These are phyloP conservation scores for Mangifera indica DNA, from an alignment of 345 rosid species.

Conservation along the genomic window DNA sequence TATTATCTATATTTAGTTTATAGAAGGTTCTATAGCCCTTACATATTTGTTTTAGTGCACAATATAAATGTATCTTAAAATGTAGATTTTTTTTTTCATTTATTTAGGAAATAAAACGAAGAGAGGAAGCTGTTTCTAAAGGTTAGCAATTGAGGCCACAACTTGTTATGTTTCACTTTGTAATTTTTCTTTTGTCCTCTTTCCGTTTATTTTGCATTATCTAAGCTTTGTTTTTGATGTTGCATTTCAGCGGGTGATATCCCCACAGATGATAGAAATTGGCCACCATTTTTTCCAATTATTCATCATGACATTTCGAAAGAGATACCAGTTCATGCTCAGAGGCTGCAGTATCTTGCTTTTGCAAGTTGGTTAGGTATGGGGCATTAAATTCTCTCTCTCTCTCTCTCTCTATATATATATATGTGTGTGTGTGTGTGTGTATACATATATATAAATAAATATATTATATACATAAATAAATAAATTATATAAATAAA, in stretches of 20 bases:
- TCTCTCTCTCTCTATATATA: too few relatives aligned
- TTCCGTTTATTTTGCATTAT: neutral
- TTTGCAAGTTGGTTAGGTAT: constrained; percentile 98
- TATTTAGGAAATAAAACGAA: constrained; percentile 67
- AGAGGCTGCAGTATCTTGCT: constrained; percentile 91
- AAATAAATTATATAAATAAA: too few relatives aligned
- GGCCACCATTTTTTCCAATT: constrained; percentile 95
- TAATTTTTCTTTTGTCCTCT: neutral
- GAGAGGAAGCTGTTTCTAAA: constrained; percentile 69
- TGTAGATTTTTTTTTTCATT: constrained; percentile 17
- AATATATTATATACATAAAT: too few relatives aligned
- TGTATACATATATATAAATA: too few relatives aligned
- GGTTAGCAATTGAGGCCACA: constrained; percentile 32
- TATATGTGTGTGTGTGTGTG: too few relatives aligned
- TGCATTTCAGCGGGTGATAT: constrained; percentile 75
- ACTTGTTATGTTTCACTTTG: neutral
- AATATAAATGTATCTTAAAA: too few relatives aligned
- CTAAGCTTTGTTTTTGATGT: constrained; percentile 5
- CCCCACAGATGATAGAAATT: constrained; percentile 66
- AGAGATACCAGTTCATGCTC: constrained; percentile 95
- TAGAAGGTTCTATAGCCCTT: neutral
- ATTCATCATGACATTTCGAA: constrained; percentile 97
- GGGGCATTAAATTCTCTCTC: constrained; percentile 7
- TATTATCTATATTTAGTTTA: neutral
- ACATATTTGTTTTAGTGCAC: neutral